Base-by-base conservation (phyloP, 2,329 filamentous ascomycete genomes). In the Clarireedia monteithiana region DNA sequence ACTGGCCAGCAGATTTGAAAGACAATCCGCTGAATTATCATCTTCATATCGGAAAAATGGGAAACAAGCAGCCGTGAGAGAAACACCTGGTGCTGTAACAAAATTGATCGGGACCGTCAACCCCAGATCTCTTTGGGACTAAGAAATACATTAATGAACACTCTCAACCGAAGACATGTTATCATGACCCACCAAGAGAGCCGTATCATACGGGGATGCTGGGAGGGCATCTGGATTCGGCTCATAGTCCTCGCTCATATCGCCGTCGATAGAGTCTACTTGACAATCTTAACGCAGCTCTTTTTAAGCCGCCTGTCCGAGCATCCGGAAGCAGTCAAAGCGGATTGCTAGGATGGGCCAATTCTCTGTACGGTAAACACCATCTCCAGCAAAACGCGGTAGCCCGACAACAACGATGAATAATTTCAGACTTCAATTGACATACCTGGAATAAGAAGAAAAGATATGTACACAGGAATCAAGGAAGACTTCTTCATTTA, bases 61-160 rank as follows among this genome's bases (percentile, higher is more conserved):
- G 63, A 86, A 86, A 66, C 84, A 87, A 9, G 80, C 82, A 27
- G 78, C 73, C 2, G 73, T 75, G 39, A 86, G 63, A 9, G 78
- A 79, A 2, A 85, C 74, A 1, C 77, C 79, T 9, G 83, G 79
- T 15, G 72, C 69, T 3, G 79, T 82, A 40, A 83, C 76, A 66
- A 75, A 85, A 63, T 86, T 84, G 63, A 87, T 77, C 2, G 84
- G 84, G 6, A 86, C 73, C 55, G 75, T 73, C 10, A 80, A 70
- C 23, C 77, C 75, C 42, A 84, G 71, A 72, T 87, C 84, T 68
- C 84, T 73, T 67, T 85, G 79, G 46, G 81, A 81, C 83, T 69
- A 52, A 4, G 42, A 15, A 24, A 49, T 9, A 48, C 6, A 36
- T 61, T 34, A 64, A 55, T 24, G 58, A 39, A 45, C 6, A 50